Evolutionary conservation across 2,329 filamentous ascomycete species (phyloP).

Genomic region (Leptoxyphium fumago): DNA sequence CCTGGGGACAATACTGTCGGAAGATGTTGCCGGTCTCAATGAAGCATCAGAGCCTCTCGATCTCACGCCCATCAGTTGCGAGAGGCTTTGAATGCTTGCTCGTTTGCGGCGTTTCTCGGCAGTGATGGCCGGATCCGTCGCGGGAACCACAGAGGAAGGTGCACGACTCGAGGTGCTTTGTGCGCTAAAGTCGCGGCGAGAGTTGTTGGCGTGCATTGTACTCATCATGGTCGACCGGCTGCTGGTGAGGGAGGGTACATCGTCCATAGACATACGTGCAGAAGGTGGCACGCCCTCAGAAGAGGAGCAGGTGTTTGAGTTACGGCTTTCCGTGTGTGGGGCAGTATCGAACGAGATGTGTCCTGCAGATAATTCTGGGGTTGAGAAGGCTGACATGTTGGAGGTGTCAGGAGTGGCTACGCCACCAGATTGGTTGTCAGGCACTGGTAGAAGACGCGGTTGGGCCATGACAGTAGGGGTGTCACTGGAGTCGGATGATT

Average conservation of each 20-base stretch:
- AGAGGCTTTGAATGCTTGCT: conserved; percentile 62
- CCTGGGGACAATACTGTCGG: conserved; percentile 14
- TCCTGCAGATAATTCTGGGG: conserved; percentile 47
- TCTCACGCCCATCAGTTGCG: conserved; percentile 58
- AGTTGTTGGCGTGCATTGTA: conserved; percentile 40
- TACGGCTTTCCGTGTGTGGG: conserved; percentile 56
- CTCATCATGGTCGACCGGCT: conserved; percentile 64
- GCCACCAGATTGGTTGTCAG: conserved; percentile 26
- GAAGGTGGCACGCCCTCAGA: conserved; percentile 41
- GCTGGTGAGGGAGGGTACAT: conserved; percentile 60
- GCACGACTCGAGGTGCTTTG: conserved; percentile 16
- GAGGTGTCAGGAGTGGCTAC: conserved; percentile 51
- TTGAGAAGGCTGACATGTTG: conserved; percentile 43
- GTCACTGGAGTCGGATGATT: conserved; percentile 35
- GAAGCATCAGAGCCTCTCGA: conserved; percentile 33
- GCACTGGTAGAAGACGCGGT: conserved; percentile 21
- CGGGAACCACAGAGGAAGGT: conserved; percentile 26
- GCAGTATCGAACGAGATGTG: conserved; percentile 55
- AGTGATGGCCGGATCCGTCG: conserved; percentile 18
- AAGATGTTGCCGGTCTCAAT: conserved; percentile 4
- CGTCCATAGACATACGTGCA: conserved; percentile 56
- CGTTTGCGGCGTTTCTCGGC: conserved; percentile 50
- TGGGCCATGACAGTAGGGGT: conserved; percentile 21
- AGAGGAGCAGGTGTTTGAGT: conserved; percentile 55
- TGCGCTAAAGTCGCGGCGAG: conserved; percentile 19